These are phyloP conservation scores for California macrophylla DNA, from an alignment of 441 rosid species.

Conservation along the genomic window DNA sequence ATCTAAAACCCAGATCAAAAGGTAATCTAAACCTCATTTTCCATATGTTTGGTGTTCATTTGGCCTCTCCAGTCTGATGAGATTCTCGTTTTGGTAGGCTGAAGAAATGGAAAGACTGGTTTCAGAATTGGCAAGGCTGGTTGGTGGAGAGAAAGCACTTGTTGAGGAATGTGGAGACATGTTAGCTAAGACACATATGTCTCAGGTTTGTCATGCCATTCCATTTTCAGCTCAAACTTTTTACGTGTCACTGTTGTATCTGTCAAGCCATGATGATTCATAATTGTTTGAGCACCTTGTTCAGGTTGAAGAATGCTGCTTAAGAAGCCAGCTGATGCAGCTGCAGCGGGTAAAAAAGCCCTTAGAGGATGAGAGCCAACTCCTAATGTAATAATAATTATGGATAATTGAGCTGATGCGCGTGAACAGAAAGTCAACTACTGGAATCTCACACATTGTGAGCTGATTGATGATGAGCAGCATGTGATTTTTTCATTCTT, in stretches of 20 bases:
- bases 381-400: neutral
- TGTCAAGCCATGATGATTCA: neutral
- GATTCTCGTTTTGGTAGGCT: constrained; percentile 36
- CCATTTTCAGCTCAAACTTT: neutral
- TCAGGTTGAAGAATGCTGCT: constrained; percentile 58
- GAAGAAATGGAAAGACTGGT: constrained; percentile 44
- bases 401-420: neutral
- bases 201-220: constrained; percentile 39
- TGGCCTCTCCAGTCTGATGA: neutral
- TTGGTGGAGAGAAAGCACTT: constrained; percentile 42
- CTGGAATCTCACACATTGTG: neutral
- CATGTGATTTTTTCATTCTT: neutral
- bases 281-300: neutral
- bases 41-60: neutral
- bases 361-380: neutral
- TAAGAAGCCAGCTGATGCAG: constrained; percentile 45
- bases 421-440: neutral
- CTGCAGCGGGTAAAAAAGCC: constrained; percentile 10
- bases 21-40: neutral
- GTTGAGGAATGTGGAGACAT: constrained; percentile 53
- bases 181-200: constrained; percentile 31
- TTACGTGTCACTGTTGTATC: neutral
- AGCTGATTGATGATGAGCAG: neutral
- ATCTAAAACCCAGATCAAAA: neutral
- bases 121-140: constrained; percentile 57